phyloP scores from a whole-genome alignment of 2,329 filamentous ascomycete species.

The Fusarium nisikadoi region DNA sequence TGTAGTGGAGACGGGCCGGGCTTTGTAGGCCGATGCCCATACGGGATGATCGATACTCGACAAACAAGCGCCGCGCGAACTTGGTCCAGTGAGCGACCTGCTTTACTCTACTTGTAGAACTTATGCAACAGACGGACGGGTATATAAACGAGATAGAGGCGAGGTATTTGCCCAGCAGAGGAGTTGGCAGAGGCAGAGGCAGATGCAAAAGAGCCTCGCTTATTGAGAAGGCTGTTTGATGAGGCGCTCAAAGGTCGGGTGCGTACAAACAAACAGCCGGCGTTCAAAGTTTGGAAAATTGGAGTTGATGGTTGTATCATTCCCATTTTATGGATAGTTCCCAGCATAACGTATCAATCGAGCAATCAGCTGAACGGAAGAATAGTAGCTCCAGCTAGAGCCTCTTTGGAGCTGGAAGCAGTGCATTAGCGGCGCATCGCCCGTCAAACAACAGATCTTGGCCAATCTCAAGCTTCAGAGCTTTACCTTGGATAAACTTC shows the following conservation, averaged over 20 bases:
- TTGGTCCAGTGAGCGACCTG: slow-evolving; percentile 12
- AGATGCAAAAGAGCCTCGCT: slow-evolving; percentile 13
- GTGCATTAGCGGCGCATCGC: slow-evolving; percentile 34
- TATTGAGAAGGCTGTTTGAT: background rate
- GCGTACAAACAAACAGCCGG: background rate
- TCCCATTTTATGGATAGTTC: background rate
- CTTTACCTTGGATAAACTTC: background rate
- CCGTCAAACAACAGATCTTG: slow-evolving; percentile 2
- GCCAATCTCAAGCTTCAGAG: slow-evolving; percentile 4
- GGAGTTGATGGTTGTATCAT: background rate
- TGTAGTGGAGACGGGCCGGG: slow-evolving; percentile 38
- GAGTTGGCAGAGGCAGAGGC: background rate
- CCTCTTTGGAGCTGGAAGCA: slow-evolving; percentile 17
- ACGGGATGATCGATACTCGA: slow-evolving; percentile 41
- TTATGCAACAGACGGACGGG: slow-evolving; percentile 23
- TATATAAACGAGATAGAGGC: slow-evolving; percentile 29
- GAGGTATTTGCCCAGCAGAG: slow-evolving; percentile 6
- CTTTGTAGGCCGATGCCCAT: slow-evolving; percentile 38
- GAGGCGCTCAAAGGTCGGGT: background rate
- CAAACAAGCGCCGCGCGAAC: slow-evolving; percentile 35
- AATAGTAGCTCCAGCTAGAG: slow-evolving; percentile 39
- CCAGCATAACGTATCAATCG: slow-evolving; percentile 3
- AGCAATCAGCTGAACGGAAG: slow-evolving; percentile 34
- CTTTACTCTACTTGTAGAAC: slow-evolving; percentile 7
- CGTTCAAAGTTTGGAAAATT: slow-evolving; percentile 5